Percentiles rank a stretch among this genome's conserved stretches.
phyloP scores from a whole-genome alignment of 2,329 filamentous ascomycete genomes.

The Bipolaris victoriae region DNA sequence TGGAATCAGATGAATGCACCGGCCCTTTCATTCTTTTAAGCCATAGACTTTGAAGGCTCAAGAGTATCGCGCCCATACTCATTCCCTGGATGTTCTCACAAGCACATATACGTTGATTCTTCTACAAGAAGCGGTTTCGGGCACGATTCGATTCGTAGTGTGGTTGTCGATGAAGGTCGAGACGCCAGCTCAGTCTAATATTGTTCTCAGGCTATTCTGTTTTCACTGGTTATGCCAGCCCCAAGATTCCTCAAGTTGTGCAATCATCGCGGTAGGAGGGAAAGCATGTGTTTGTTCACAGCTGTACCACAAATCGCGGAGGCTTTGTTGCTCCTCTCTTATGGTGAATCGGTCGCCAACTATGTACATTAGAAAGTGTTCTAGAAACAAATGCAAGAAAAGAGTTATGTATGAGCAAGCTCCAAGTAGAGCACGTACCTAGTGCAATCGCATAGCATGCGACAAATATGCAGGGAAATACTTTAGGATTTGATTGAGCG shows the following conservation, averaged over 20 bases:
- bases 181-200: neutral
- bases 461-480: slow-evolving; percentile 45
- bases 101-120: neutral
- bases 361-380: slow-evolving; percentile 14
- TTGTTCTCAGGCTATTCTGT: neutral
- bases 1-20: neutral
- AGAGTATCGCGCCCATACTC: neutral
- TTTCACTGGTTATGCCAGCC: slow-evolving; percentile 31
- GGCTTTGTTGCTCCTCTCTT: slow-evolving; percentile 39
- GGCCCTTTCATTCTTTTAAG: too few relatives aligned
- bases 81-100: neutral
- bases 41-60: neutral
- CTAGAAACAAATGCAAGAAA: neutral
- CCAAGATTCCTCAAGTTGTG: slow-evolving; percentile 47
- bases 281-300: slow-evolving; percentile 45
- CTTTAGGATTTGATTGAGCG: slow-evolving; percentile 42
- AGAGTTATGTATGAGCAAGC: neutral
- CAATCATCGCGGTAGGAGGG: slow-evolving; percentile 41
- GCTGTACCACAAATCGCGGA: slow-evolving; percentile 40
- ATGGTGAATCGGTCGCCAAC: slow-evolving; percentile 45
- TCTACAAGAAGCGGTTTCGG: neutral
- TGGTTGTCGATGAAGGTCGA: neutral
- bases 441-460: slow-evolving; percentile 47
- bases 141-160: neutral
- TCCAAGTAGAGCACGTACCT: slow-evolving; percentile 24